Evolutionary conservation across 257 asterid genomes (phyloP).

Genomic region (Rehmannia glutinosa): DNA sequence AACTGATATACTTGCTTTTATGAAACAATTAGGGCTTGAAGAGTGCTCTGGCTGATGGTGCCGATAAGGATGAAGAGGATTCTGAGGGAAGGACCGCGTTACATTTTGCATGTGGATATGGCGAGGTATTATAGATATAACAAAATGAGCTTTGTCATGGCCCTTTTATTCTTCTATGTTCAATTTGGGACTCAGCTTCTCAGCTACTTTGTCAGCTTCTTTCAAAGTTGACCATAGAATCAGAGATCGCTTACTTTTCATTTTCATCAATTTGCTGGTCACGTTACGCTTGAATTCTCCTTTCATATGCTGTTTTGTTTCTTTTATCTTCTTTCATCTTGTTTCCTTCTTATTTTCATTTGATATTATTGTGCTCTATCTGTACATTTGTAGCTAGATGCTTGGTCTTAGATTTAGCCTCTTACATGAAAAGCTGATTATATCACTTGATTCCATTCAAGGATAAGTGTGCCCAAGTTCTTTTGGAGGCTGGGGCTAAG

Average conservation of each 20-base stretch:
- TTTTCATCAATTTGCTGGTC: not conserved
- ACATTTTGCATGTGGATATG: constrained; percentile 98
- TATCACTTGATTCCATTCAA: constrained; percentile 23
- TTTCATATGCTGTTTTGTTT: too few relatives aligned
- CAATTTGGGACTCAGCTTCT: not conserved
- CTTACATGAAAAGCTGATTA: not conserved
- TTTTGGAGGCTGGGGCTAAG: constrained; percentile 93
- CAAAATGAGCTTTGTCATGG: not conserved
- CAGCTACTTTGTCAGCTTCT: not conserved
- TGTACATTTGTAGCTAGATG: not conserved
- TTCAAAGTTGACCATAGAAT: not conserved
- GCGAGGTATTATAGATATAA: constrained; percentile 57
- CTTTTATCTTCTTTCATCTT: not conserved
- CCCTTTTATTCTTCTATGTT: too few relatives aligned
- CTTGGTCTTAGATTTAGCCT: not conserved
- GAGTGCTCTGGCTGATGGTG: constrained; percentile 76
- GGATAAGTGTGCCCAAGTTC: constrained; percentile 90
- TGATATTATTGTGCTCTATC: not conserved
- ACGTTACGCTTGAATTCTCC: too few relatives aligned
- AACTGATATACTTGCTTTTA: not conserved
- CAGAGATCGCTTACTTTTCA: not conserved
- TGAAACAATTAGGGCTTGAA: constrained; percentile 61
- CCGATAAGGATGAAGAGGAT: constrained; percentile 96
- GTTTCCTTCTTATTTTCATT: not conserved
- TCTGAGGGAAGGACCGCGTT: constrained; percentile 99